Conservation (phyloP, 345 rosid species). For the Eucalyptus polybractea region DNA sequence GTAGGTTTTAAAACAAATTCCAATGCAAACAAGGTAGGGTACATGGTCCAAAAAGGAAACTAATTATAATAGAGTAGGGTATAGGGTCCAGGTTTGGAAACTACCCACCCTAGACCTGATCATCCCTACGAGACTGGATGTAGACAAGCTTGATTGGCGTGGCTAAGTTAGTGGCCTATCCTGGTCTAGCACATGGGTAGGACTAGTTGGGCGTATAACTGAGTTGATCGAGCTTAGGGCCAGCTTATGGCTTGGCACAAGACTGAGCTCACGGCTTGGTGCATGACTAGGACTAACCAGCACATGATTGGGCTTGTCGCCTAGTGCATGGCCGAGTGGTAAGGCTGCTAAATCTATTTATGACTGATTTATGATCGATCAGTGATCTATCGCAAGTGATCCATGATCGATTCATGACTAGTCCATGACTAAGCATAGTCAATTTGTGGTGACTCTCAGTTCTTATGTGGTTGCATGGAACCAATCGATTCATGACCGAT, state of each 20-base stretch:
- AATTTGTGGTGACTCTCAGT: not conserved
- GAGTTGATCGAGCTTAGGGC: not conserved
- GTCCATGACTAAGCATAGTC: not conserved
- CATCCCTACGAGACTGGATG: no score
- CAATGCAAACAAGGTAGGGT: not conserved
- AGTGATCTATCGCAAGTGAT: rapidly evolving
- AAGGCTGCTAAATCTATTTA: not conserved
- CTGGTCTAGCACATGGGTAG: rapidly evolving
- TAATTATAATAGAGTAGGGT: not conserved
- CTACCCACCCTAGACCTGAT: no score
- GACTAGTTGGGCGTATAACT: rapidly evolving
- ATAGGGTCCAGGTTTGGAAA: rapidly evolving
- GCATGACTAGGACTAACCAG: not conserved
- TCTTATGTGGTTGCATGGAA: not conserved
- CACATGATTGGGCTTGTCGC: rapidly evolving
- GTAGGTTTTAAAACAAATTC: no score
- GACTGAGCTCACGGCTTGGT: rapidly evolving
- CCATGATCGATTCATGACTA: not conserved
- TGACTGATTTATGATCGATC: rapidly evolving
- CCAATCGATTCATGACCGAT: rapidly evolving
- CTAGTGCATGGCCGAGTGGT: not conserved
- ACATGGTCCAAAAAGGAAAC: not conserved
- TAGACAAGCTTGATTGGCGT: rapidly evolving
- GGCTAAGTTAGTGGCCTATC: not conserved
- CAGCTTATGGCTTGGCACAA: no score